Evolutionary conservation across 2,329 filamentous ascomycete species (phyloP).

Genomic region (Grosmannia huntii): DNA sequence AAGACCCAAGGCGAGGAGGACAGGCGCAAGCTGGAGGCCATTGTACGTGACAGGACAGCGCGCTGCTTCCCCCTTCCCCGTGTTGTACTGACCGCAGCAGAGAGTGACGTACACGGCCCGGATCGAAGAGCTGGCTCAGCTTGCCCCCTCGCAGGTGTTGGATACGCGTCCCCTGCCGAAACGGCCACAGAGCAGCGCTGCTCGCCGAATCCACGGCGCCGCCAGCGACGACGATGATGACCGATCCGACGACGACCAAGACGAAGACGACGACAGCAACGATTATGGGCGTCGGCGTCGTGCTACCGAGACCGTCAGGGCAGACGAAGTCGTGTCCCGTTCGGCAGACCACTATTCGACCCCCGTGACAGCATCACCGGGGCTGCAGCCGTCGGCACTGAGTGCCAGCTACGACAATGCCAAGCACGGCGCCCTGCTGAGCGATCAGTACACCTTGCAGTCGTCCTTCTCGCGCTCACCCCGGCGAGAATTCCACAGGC

Average conservation of each 20-base stretch:
- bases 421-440: constrained; percentile 17
- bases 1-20: constrained; percentile 79
- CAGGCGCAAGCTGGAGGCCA: constrained; percentile 79
- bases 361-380: constrained; percentile 13
- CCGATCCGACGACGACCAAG: constrained; percentile 7
- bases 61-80: neutral
- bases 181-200: constrained; percentile 42
- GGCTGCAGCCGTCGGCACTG: constrained; percentile 15
- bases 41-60: constrained; percentile 38
- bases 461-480: constrained; percentile 42
- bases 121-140: constrained; percentile 72
- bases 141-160: constrained; percentile 40
- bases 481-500: constrained; percentile 21
- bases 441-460: constrained; percentile 28
- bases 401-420: constrained; percentile 14
- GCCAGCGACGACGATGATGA: constrained; percentile 14
- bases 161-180: constrained; percentile 67
- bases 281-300: constrained; percentile 22
- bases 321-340: constrained; percentile 9
- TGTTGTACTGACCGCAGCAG: constrained; percentile 27
- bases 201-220: constrained; percentile 10
- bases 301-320: constrained; percentile 34
- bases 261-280: constrained; percentile 14
- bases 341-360: constrained; percentile 16
- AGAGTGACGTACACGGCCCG: constrained; percentile 81